Evolutionary conservation across 176 grass and related monocot genomes (phyloP).

Genomic region (Triticum timopheevii): DNA sequence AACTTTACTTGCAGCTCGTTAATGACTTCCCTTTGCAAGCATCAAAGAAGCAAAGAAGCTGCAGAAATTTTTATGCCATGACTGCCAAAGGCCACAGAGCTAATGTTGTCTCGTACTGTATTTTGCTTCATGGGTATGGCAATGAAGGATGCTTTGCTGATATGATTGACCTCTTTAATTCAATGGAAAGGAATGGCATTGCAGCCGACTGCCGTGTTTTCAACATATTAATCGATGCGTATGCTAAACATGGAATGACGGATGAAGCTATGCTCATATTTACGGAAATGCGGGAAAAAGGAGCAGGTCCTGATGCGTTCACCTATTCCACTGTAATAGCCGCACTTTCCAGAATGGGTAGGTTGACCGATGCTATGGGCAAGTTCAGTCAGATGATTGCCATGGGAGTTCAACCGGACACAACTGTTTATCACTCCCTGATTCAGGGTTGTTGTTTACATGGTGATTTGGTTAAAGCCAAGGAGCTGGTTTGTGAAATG

Average conservation of each 20-base stretch:
- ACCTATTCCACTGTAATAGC: background rate
- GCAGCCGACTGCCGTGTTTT: background rate
- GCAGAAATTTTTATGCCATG: background rate
- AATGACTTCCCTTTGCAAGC: background rate
- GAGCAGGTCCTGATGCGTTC: background rate
- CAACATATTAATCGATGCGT: background rate
- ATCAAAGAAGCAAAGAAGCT: background rate
- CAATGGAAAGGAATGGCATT: background rate
- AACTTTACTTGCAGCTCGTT: background rate
- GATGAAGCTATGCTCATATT: background rate
- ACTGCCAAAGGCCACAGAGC: background rate
- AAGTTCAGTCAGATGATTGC: background rate
- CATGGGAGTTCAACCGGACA: background rate
- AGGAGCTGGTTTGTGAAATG: too few relatives aligned
- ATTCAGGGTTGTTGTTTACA: too few relatives aligned
- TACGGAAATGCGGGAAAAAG: background rate
- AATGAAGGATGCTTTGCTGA: background rate
- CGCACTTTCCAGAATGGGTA: background rate
- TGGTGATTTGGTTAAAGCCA: too few relatives aligned
- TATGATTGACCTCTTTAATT: background rate
- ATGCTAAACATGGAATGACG: background rate
- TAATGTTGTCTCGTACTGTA: background rate
- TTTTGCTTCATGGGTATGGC: background rate
- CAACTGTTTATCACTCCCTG: fast-evolving
- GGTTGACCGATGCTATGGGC: background rate